A percentile compares a stretch with the other conserved stretches of the same genome.
phyloP scores from a whole-genome alignment of 2,329 filamentous ascomycete genomes.

The Reticulascus tulasneorum region DNA sequence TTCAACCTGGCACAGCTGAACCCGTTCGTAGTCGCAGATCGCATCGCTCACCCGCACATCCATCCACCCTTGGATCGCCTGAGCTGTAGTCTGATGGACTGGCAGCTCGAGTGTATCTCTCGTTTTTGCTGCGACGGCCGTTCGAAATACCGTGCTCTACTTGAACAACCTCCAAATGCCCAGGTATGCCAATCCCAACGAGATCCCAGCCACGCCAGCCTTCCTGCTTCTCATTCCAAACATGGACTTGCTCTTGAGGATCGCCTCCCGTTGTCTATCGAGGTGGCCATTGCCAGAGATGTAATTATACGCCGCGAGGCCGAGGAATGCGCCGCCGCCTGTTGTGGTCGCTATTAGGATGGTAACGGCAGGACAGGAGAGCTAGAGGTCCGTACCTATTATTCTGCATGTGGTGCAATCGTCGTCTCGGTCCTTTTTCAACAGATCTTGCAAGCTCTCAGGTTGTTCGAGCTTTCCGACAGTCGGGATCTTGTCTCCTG shows the following conservation, averaged over 20 bases:
- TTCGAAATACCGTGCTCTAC: conserved; percentile 27
- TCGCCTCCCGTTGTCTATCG: conserved; percentile 58
- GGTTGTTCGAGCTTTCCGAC: conserved; percentile 54
- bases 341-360: conserved; percentile 3
- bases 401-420: conserved; percentile 71
- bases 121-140: background rate
- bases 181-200: conserved; percentile 63
- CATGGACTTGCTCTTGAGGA: conserved; percentile 64
- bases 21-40: too few relatives aligned
- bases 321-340: conserved; percentile 74
- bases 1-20: too few relatives aligned
- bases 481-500: conserved; percentile 44
- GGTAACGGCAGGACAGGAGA: background rate
- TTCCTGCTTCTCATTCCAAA: conserved; percentile 70
- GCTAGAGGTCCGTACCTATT: conserved; percentile 51
- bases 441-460: conserved; percentile 56
- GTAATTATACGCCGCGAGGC: conserved; percentile 74
- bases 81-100: background rate
- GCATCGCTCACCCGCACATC: too few relatives aligned
- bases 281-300: conserved; percentile 70
- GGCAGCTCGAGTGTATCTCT: too few relatives aligned
- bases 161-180: conserved; percentile 66
- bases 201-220: conserved; percentile 64
- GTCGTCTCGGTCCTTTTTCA: conserved; percentile 53
- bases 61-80: too few relatives aligned